phyloP scores from a whole-genome alignment of 2,329 filamentous ascomycete species.

The Alternaria brassicae region DNA sequence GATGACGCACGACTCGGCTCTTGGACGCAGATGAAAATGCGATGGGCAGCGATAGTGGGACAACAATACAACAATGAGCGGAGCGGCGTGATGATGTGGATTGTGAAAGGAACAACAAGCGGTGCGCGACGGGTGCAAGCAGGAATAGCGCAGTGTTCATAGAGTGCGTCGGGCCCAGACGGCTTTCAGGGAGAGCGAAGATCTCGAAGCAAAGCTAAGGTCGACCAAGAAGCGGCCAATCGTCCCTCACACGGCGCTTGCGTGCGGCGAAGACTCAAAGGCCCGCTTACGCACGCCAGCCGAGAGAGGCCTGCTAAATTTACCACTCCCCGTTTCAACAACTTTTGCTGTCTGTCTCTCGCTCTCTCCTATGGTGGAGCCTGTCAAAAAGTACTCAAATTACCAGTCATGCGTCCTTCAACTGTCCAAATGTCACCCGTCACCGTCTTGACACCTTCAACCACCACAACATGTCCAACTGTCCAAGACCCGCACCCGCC shows the following conservation, averaged over 20 bases:
- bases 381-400: constrained; percentile 9
- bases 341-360: constrained; percentile 1
- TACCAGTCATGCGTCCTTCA: constrained; percentile 8
- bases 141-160: constrained; percentile 8
- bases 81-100: background rate
- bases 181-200: constrained; percentile 20
- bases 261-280: constrained; percentile 26
- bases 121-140: background rate
- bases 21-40: background rate
- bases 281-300: constrained; percentile 32
- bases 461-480: background rate
- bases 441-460: constrained; percentile 1
- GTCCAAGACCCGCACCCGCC: background rate
- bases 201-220: constrained; percentile 32
- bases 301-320: constrained; percentile 35
- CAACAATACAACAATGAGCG: constrained; percentile 6
- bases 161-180: constrained; percentile 15
- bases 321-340: constrained; percentile 31
- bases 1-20: constrained; percentile 3
- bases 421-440: background rate
- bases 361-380: constrained; percentile 21
- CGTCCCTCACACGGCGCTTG: constrained; percentile 27
- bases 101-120: background rate
- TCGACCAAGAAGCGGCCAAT: constrained; percentile 25
- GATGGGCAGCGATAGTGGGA: background rate